These are phyloP conservation scores for Erigeron canadensis DNA, from an alignment of 129 eudicot species.

Conservation along the genomic window DNA sequence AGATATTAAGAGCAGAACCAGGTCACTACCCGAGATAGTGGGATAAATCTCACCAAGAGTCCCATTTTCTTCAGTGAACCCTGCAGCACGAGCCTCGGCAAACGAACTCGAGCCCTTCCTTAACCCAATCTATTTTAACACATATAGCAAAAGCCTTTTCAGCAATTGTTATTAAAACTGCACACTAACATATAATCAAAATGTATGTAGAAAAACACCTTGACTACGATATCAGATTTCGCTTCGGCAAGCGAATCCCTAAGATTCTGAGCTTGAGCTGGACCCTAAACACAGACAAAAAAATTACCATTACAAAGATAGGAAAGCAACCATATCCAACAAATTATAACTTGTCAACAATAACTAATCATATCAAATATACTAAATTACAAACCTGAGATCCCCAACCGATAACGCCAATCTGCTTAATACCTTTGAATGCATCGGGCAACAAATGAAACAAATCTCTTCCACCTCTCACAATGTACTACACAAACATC, in stretches of 20 bases:
- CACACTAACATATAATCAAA: neutral
- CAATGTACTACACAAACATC: slow-evolving; percentile 57
- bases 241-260: slow-evolving; percentile 88
- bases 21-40: slow-evolving; percentile 79
- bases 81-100: slow-evolving; percentile 93
- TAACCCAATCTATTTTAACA: slow-evolving; percentile 66
- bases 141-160: neutral
- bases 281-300: slow-evolving; percentile 49
- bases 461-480: slow-evolving; percentile 94
- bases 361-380: neutral
- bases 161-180: neutral
- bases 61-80: slow-evolving; percentile 87
- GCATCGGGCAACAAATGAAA: slow-evolving; percentile 78
- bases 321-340: too few relatives aligned
- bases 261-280: slow-evolving; percentile 97
- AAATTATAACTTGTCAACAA: neutral
- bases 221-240: slow-evolving; percentile 80
- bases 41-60: slow-evolving; percentile 89
- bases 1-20: slow-evolving; percentile 89
- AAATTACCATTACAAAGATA: neutral
- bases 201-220: slow-evolving; percentile 41
- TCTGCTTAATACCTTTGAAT: slow-evolving; percentile 86
- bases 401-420: slow-evolving; percentile 99
- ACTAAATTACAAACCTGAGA: slow-evolving; percentile 59
- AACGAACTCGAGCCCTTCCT: slow-evolving; percentile 95